phyloP scores from a whole-genome alignment of 192 early-diverging fungal species.

The Coemansia sp. region DNA sequence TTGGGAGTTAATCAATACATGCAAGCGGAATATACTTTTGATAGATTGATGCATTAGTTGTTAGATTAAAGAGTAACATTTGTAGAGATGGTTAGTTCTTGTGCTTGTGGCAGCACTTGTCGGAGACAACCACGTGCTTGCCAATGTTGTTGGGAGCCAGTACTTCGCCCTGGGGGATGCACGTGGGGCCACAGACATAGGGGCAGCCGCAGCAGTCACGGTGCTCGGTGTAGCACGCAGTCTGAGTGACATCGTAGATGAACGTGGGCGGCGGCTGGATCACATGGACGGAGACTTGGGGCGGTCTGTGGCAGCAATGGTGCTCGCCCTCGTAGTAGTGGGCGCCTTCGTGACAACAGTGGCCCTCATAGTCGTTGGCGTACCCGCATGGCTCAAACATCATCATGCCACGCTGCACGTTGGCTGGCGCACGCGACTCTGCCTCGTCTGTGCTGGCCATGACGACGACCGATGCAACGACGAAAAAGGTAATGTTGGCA shows the following conservation, averaged over 20 bases:
- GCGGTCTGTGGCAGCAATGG: slow-evolving; percentile 29
- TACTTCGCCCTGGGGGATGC: slow-evolving; percentile 52
- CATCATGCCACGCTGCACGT: slow-evolving; percentile 7
- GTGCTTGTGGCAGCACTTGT: slow-evolving; percentile 11
- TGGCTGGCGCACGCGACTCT: neutral
- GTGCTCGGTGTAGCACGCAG: slow-evolving; percentile 52
- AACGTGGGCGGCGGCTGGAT: slow-evolving; percentile 51
- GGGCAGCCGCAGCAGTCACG: slow-evolving; percentile 45
- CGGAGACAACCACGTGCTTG: slow-evolving; percentile 24
- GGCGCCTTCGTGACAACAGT: slow-evolving; percentile 7
- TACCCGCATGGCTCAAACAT: slow-evolving; percentile 13
- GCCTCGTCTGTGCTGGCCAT: slow-evolving; percentile 5
- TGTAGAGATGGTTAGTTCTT: neutral
- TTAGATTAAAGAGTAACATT: too few relatives aligned
- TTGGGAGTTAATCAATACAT: too few relatives aligned
- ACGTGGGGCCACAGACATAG: slow-evolving; percentile 50
- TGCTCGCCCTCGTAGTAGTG: slow-evolving; percentile 11
- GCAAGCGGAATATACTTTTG: too few relatives aligned
- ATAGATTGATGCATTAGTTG: too few relatives aligned
- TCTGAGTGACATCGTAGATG: slow-evolving; percentile 51
- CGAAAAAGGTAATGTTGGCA: slow-evolving; percentile 15
- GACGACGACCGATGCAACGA: slow-evolving; percentile 14
- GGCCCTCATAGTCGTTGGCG: slow-evolving; percentile 17
- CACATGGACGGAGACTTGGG: slow-evolving; percentile 45
- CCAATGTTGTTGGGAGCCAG: slow-evolving; percentile 38